These are phyloP conservation scores for Sistotremastrum suecicum DNA, from an alignment of 768 basidiomycete genomes.

Conservation along the genomic window DNA sequence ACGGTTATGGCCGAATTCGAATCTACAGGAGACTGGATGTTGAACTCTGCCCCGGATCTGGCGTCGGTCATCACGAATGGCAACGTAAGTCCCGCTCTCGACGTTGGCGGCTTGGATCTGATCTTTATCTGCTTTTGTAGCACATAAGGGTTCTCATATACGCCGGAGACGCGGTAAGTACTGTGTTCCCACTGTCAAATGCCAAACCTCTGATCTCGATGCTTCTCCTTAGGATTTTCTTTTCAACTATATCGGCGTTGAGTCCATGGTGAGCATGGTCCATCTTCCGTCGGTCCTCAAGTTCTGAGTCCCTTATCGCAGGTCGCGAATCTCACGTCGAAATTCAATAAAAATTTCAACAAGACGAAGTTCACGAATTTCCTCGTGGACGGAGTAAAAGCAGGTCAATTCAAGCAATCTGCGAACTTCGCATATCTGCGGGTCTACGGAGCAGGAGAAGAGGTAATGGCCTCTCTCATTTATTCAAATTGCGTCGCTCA, in stretches of 20 bases:
- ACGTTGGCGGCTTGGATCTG: neutral
- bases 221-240: conserved; percentile 24
- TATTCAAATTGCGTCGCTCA: neutral
- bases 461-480: conserved; percentile 15
- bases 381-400: conserved; percentile 32
- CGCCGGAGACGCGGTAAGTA: conserved; percentile 29
- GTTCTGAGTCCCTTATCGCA: conserved; percentile 10
- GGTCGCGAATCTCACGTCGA: conserved; percentile 33
- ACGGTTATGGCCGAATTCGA: conserved; percentile 34
- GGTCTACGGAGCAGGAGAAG: conserved; percentile 33
- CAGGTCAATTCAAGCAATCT: conserved; percentile 45
- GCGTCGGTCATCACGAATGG: conserved; percentile 47
- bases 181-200: too few species aligned
- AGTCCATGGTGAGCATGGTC: conserved; percentile 36
- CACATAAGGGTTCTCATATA: conserved; percentile 34
- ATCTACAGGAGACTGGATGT: conserved; percentile 45
- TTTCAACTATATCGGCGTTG: conserved; percentile 39
- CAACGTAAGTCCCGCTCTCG: conserved; percentile 13
- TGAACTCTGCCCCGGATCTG: conserved; percentile 28
- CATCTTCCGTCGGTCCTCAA: too few species aligned
- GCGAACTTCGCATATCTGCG: conserved; percentile 43
- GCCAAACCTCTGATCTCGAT: too few species aligned
- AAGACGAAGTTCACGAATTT: conserved; percentile 30
- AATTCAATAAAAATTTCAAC: conserved; percentile 27
- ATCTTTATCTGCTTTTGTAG: neutral